Conservation (phyloP, 225 moss, liverwort and hornwort genomes). For the Pleurozium schreberi region DNA sequence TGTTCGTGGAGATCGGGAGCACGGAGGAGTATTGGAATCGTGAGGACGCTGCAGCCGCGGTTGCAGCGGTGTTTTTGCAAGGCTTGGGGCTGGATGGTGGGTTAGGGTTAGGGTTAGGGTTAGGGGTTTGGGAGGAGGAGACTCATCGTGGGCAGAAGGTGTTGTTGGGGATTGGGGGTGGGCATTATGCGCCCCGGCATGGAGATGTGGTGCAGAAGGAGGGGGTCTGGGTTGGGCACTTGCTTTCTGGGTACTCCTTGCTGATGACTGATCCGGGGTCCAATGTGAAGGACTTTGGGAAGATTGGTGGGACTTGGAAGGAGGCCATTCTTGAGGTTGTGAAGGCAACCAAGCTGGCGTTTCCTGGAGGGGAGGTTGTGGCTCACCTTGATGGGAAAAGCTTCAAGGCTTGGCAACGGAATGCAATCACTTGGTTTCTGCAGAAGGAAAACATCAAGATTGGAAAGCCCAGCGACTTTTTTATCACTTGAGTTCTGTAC, state of each 20-base stretch:
- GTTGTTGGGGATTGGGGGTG: slow-evolving; percentile 75
- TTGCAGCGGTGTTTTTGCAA: slow-evolving; percentile 43
- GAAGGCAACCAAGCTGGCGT: slow-evolving; percentile 50
- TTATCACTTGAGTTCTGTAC: background rate
- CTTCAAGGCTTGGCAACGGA: slow-evolving; percentile 84
- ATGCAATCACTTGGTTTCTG: slow-evolving; percentile 64
- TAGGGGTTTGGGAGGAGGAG: slow-evolving; percentile 48
- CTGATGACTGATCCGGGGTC: slow-evolving; percentile 58
- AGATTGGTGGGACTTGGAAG: slow-evolving; percentile 75
- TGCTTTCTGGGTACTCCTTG: slow-evolving; percentile 69
- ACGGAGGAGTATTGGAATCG: slow-evolving; percentile 72
- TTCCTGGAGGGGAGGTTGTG: slow-evolving; percentile 68
- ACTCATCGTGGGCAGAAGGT: slow-evolving; percentile 52
- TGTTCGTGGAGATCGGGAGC: slow-evolving; percentile 94
- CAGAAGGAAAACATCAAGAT: slow-evolving; percentile 53
- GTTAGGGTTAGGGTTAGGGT: slow-evolving; percentile 24
- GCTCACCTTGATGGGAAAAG: slow-evolving; percentile 81
- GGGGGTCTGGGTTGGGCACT: slow-evolving; percentile 84
- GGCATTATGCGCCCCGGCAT: slow-evolving; percentile 86
- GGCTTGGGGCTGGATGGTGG: slow-evolving; percentile 53
- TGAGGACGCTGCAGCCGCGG: slow-evolving; percentile 53
- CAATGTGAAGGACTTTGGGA: slow-evolving; percentile 20
- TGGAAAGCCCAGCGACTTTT: slow-evolving; percentile 51
- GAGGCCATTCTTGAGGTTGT: slow-evolving; percentile 59
- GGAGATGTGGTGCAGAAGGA: slow-evolving; percentile 68